phyloP scores from a whole-genome alignment of 148 eudicot genomes.

The Tetragonia tetragonoides region DNA sequence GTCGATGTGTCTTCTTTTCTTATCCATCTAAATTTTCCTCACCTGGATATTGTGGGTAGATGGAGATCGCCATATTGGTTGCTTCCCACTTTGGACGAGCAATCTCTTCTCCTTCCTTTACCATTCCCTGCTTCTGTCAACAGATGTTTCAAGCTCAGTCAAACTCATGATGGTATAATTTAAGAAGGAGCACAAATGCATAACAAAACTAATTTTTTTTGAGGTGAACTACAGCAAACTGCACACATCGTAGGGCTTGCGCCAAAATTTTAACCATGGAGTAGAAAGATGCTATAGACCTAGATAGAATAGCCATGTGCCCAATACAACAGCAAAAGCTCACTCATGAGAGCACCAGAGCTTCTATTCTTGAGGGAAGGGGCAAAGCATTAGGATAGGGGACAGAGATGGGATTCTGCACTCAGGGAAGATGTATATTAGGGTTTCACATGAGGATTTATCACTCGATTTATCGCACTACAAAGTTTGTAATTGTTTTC shows the following conservation, averaged over 20 bases:
- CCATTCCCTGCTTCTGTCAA: constrained; percentile 87
- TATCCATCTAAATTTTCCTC: constrained; percentile 51
- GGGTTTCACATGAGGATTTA: too few species aligned
- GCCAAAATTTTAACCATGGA: neutral
- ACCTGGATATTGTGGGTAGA: constrained; percentile 95
- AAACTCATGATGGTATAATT: neutral
- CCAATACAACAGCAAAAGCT: too few species aligned
- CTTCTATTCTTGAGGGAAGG: neutral
- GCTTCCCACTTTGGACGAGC: constrained; percentile 95
- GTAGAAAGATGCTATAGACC: too few species aligned
- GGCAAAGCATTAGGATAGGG: too few species aligned
- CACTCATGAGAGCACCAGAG: neutral
- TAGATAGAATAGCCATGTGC: neutral
- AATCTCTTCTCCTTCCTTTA: constrained; percentile 81
- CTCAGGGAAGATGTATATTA: neutral
- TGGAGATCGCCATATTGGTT: constrained; percentile 90
- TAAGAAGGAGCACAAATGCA: neutral
- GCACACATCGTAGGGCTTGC: neutral
- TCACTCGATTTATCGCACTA: too few species aligned
- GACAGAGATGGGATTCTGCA: neutral
- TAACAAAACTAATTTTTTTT: neutral
- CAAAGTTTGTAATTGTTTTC: too few species aligned
- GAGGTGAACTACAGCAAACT: neutral
- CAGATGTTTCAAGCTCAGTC: constrained; percentile 1
- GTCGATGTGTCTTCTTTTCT: neutral